A percentile compares a stretch with the other conserved stretches of the same genome.
Conservation (phyloP, 1,284 basidiomycete genomes). For the Cutaneotrichosporon curvatum region DNA sequence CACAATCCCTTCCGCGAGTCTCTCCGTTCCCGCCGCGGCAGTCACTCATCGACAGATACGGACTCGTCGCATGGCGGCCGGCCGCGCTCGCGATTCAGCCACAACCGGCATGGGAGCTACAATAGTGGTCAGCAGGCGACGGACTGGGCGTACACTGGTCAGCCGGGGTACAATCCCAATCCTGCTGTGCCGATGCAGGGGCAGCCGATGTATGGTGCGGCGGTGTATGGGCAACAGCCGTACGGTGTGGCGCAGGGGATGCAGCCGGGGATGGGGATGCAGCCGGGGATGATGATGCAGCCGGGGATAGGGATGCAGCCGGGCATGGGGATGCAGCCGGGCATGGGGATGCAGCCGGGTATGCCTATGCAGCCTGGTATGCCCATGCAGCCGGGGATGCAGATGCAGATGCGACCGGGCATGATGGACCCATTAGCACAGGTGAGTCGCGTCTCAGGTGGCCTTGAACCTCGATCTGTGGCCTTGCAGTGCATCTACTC, state of each 20-base stretch:
- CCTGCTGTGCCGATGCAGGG: no score
- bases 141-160: background rate
- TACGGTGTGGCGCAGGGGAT: background rate
- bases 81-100: background rate
- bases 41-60: background rate
- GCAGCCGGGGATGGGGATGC: background rate
- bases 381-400: constrained; percentile 1
- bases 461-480: no score
- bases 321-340: background rate
- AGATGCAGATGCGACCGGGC: no score
- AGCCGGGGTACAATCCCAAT: background rate
- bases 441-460: no score
- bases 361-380: constrained; percentile 1
- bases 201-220: background rate
- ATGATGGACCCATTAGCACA: no score
- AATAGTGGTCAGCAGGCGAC: background rate
- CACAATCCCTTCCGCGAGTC: background rate
- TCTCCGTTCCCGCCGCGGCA: background rate
- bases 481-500: no score
- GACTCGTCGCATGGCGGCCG: background rate
- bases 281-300: background rate
- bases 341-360: background rate
- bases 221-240: background rate
- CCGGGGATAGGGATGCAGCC: background rate
- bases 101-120: background rate